Evolutionary conservation across 768 basidiomycete genomes (phyloP).

Genomic region (Krasilnikovozyma curviuscula): DNA sequence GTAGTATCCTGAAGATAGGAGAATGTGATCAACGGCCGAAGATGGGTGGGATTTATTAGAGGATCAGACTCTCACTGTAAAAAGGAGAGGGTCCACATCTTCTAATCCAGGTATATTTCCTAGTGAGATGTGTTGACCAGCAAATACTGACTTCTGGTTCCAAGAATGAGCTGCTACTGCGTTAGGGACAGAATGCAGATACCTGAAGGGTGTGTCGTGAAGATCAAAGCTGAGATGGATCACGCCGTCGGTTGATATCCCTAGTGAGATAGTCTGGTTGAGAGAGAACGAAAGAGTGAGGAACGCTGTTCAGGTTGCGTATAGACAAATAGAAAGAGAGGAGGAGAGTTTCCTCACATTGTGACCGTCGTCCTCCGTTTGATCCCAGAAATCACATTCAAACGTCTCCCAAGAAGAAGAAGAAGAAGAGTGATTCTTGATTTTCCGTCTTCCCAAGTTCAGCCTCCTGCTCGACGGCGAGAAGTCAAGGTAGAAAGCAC

Average conservation of each 20-base stretch:
- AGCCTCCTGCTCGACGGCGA: not conserved
- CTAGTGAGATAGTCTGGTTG: not conserved
- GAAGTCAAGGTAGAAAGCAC: not conserved
- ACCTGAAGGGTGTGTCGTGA: not conserved
- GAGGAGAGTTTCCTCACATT: not conserved
- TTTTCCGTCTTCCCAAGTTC: not conserved
- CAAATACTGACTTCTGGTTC: no score
- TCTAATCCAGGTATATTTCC: no score
- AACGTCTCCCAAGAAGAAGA: not conserved
- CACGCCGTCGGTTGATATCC: not conserved
- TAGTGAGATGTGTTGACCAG: no score
- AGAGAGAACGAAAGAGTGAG: not conserved
- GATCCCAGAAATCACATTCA: not conserved
- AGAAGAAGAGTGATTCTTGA: no score
- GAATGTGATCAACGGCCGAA: no score
- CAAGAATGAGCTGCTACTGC: no score
- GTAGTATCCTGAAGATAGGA: not conserved
- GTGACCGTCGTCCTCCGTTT: not conserved
- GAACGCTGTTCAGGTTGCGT: no score
- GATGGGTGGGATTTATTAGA: no score
- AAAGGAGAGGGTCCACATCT: no score
- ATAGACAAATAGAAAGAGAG: not conserved
- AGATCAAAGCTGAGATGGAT: not conserved
- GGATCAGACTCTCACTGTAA: no score
- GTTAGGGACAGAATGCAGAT: not conserved